These are phyloP conservation scores for Silene latifolia DNA, from an alignment of 148 eudicot genomes.

Conservation along the genomic window DNA sequence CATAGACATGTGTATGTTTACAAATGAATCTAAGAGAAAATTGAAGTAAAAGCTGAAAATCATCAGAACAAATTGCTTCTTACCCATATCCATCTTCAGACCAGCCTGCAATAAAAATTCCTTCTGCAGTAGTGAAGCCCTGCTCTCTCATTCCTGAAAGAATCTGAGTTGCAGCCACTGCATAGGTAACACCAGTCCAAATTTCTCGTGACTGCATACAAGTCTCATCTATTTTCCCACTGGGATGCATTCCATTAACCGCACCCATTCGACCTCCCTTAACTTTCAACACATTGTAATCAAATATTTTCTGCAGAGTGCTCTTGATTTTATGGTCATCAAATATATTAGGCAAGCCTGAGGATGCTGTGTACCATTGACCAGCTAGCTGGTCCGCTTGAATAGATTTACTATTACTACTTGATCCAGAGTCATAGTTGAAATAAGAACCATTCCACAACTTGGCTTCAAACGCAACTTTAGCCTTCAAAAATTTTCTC, in stretches of 20 bases:
- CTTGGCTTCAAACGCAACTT: slow-evolving; percentile 60
- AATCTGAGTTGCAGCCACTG: slow-evolving; percentile 83
- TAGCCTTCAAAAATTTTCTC: slow-evolving; percentile 62
- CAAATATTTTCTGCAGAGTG: slow-evolving; percentile 67
- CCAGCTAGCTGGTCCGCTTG: slow-evolving; percentile 98
- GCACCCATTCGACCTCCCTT: slow-evolving; percentile 95
- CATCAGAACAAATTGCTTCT: slow-evolving; percentile 16
- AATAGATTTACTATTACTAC: slow-evolving; percentile 90
- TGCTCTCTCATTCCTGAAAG: slow-evolving; percentile 94
- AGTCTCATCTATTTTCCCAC: slow-evolving; percentile 88
- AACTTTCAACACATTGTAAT: slow-evolving; percentile 91
- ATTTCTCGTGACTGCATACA: slow-evolving; percentile 99
- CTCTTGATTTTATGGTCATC: slow-evolving; percentile 69
- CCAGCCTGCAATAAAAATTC: slow-evolving; percentile 93
- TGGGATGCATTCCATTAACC: slow-evolving; percentile 94
- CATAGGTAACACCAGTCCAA: slow-evolving; percentile 96
- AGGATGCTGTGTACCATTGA: slow-evolving; percentile 93
- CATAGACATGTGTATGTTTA: not conserved
- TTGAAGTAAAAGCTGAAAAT: not conserved
- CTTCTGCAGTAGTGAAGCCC: slow-evolving; percentile 87
- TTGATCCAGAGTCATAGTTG: slow-evolving; percentile 97
- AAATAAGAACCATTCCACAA: slow-evolving; percentile 96
- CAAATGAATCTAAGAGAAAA: not conserved
- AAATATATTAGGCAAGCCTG: slow-evolving; percentile 83
- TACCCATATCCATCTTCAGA: slow-evolving; percentile 98